Evolutionary conservation across 345 rosid species (phyloP).

Genomic region (Raphanus sativus): DNA sequence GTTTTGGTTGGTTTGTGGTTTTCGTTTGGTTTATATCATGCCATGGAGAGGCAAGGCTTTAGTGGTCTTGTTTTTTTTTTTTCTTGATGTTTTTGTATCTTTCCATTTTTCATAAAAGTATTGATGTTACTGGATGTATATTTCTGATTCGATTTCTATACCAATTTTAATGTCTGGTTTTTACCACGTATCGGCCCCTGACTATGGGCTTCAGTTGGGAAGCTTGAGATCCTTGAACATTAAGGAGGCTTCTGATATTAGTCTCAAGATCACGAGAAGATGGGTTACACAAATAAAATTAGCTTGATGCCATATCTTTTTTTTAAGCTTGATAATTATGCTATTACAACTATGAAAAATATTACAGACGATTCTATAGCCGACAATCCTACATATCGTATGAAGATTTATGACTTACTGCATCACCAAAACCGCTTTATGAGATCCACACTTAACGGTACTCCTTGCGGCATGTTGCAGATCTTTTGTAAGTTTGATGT

Average conservation of each 20-base stretch:
- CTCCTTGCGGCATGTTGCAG: too few relatives aligned
- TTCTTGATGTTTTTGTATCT: constrained; percentile 18
- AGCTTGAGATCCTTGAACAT: not conserved
- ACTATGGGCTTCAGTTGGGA: not conserved
- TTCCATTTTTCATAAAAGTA: not conserved
- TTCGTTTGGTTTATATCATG: constrained; percentile 20
- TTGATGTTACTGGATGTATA: constrained; percentile 9
- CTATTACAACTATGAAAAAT: too few relatives aligned
- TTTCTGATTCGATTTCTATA: constrained; percentile 17
- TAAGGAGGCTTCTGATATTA: not conserved
- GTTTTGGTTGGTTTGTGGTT: constrained; percentile 11
- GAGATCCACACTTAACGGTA: too few relatives aligned
- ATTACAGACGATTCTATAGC: too few relatives aligned
- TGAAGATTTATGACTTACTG: too few relatives aligned
- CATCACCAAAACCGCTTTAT: too few relatives aligned
- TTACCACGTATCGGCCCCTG: not conserved
- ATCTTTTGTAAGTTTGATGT: too few relatives aligned
- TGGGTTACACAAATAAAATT: not conserved
- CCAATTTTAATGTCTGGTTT: not conserved
- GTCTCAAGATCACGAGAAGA: not conserved
- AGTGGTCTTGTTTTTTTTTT: not conserved
- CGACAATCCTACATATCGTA: too few relatives aligned
- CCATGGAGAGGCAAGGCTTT: constrained; percentile 15
- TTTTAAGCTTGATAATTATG: too few relatives aligned
- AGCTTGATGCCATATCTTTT: not conserved